phyloP scores from a whole-genome alignment of 495 filamentous ascomycete genomes.

The Aspergillus haitiensis region DNA sequence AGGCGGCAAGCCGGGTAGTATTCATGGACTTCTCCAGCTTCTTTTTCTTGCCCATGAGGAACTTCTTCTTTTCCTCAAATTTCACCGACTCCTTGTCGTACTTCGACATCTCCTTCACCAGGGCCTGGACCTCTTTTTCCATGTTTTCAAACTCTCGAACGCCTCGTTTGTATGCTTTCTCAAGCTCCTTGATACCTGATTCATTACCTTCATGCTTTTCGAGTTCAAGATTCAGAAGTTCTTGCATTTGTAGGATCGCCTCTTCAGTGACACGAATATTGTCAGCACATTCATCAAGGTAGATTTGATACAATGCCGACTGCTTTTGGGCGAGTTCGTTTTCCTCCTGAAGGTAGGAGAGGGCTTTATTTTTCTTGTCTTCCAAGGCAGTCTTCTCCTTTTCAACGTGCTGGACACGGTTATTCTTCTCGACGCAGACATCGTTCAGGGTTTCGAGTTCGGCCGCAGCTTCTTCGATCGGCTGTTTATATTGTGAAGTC shows the following conservation, averaged over 20 bases:
- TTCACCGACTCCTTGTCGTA: slow-evolving; percentile 96
- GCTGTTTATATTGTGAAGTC: slow-evolving; percentile 94
- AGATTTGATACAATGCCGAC: slow-evolving; percentile 85
- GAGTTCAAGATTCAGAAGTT: slow-evolving; percentile 80
- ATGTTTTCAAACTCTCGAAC: slow-evolving; percentile 77
- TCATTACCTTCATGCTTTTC: slow-evolving; percentile 92
- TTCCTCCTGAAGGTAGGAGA: slow-evolving; percentile 85
- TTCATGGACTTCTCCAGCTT: slow-evolving; percentile 89
- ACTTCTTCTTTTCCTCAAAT: slow-evolving; percentile 96
- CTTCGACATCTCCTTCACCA: slow-evolving; percentile 85
- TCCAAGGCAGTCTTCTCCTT: slow-evolving; percentile 91
- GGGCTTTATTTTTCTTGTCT: slow-evolving; percentile 93
- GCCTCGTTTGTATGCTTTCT: slow-evolving; percentile 80
- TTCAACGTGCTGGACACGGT: slow-evolving; percentile 93
- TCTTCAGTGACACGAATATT: slow-evolving; percentile 89
- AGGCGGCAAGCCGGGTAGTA: slow-evolving; percentile 63
- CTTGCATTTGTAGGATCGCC: slow-evolving; percentile 85
- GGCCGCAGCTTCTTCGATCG: slow-evolving; percentile 88
- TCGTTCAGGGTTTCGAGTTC: slow-evolving; percentile 93
- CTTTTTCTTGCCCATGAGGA: slow-evolving; percentile 82
- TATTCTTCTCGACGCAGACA: slow-evolving; percentile 89
- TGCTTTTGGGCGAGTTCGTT: slow-evolving; percentile 91
- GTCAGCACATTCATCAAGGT: slow-evolving; percentile 80
- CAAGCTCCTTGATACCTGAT: slow-evolving; percentile 83
- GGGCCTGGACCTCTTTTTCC: slow-evolving; percentile 75